phyloP scores from a whole-genome alignment of 108 stramenopile genomes.

The Stephanodiscus triporus region DNA sequence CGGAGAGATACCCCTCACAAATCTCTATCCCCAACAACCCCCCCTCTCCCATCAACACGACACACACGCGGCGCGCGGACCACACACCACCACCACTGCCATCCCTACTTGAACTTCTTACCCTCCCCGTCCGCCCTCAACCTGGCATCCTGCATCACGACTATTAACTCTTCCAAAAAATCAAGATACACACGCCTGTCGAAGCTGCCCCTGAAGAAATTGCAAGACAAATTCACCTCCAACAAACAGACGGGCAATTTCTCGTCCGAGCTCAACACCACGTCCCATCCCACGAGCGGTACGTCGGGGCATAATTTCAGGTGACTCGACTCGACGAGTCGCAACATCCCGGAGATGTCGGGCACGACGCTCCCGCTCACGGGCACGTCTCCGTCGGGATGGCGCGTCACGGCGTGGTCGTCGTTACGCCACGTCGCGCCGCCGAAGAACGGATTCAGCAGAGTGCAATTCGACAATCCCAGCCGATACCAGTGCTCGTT shows the following conservation, averaged over 20 bases:
- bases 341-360: slow-evolving; percentile 70
- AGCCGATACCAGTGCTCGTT: slow-evolving; percentile 97
- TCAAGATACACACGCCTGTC: slow-evolving; percentile 75
- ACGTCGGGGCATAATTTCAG: slow-evolving; percentile 81
- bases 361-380: slow-evolving; percentile 72
- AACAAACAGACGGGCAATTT: slow-evolving; percentile 77
- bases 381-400: slow-evolving; percentile 84
- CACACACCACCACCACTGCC: no score
- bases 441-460: slow-evolving; percentile 39
- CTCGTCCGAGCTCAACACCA: slow-evolving; percentile 73
- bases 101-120: slow-evolving; percentile 38
- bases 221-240: slow-evolving; percentile 85
- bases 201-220: slow-evolving; percentile 87
- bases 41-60: no score
- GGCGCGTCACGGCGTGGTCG: slow-evolving; percentile 64
- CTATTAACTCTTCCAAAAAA: slow-evolving; percentile 72
- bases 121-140: slow-evolving; percentile 42
- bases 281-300: slow-evolving; percentile 88
- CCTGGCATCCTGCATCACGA: slow-evolving; percentile 52
- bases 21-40: no score
- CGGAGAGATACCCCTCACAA: no score
- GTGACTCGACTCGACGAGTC: slow-evolving; percentile 77
- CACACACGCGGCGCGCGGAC: no score
- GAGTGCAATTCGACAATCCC: slow-evolving; percentile 63
- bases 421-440: slow-evolving; percentile 55